Evolutionary conservation across 805 yeast genomes (phyloP).

Genomic region (Brettanomyces custersianus): DNA sequence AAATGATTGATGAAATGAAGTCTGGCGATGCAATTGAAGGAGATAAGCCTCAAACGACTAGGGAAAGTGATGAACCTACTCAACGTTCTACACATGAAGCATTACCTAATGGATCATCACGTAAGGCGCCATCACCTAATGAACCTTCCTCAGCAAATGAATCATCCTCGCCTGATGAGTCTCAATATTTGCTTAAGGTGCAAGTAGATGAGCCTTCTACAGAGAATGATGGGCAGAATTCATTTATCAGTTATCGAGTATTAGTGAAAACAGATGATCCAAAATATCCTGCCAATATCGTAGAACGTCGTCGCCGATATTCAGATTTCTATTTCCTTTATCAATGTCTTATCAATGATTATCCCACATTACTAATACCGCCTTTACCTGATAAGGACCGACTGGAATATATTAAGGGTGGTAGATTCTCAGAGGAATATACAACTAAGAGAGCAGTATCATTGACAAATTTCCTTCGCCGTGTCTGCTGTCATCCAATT

Average conservation of each 20-base stretch:
- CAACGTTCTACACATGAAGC: no score
- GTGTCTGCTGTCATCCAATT: constrained; percentile 67
- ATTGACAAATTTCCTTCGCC: constrained; percentile 61
- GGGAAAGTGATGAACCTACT: no score
- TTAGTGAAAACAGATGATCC: constrained; percentile 59
- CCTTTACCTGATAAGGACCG: constrained; percentile 92
- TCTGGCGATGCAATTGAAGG: no score
- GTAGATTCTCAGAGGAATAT: constrained; percentile 78
- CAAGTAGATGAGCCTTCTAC: constrained; percentile 53
- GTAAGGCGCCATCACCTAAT: no score
- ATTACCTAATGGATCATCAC: no score
- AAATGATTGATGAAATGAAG: no score
- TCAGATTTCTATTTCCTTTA: constrained; percentile 79
- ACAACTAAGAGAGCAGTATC: constrained; percentile 78
- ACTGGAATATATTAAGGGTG: constrained; percentile 88
- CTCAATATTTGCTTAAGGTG: constrained; percentile 29
- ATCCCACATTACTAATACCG: constrained; percentile 80
- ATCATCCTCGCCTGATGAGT: no score
- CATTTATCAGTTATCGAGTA: constrained; percentile 66
- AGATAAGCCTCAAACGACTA: no score
- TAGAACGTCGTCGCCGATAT: constrained; percentile 66
- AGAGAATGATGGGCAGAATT: constrained; percentile 67
- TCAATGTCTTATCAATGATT: constrained; percentile 66
- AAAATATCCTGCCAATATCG: constrained; percentile 34
- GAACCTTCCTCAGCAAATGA: no score